Conservation (phyloP, 306 rosid species). For the Quillaja saponaria region DNA sequence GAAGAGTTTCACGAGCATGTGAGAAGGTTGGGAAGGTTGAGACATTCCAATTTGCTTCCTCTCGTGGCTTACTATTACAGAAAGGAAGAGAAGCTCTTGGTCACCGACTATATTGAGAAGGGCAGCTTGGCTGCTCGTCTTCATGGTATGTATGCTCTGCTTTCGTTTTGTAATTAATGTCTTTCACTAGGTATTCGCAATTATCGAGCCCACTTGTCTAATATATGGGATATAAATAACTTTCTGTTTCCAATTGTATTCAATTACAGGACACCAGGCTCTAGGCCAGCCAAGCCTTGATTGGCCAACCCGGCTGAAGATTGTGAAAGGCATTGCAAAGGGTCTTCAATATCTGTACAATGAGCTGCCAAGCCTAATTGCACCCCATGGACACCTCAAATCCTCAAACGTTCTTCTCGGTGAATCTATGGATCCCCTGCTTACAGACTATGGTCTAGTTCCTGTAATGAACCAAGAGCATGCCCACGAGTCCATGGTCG, state of each 20-base stretch:
- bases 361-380: conserved; percentile 68
- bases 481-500: conserved; percentile 65
- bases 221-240: no score
- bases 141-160: conserved; percentile 50
- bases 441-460: conserved; percentile 72
- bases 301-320: conserved; percentile 74
- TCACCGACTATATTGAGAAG: conserved; percentile 50
- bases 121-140: conserved; percentile 76
- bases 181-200: no score
- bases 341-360: conserved; percentile 67
- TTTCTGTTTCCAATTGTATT: no score
- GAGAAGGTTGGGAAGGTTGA: conserved; percentile 79
- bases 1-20: conserved; percentile 86
- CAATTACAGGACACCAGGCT: conserved; percentile 52
- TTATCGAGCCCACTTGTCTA: no score
- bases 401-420: conserved; percentile 78
- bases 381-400: conserved; percentile 88
- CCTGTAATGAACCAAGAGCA: conserved; percentile 80
- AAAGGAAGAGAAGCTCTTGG: conserved; percentile 87
- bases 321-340: conserved; percentile 69
- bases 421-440: conserved; percentile 59
- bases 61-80: conserved; percentile 87
- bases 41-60: conserved; percentile 69
- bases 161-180: no score
- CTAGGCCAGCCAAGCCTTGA: conserved; percentile 66